Evolutionary conservation across 1,284 basidiomycete genomes (phyloP).

Genomic region (Marasmius tenuissimus): DNA sequence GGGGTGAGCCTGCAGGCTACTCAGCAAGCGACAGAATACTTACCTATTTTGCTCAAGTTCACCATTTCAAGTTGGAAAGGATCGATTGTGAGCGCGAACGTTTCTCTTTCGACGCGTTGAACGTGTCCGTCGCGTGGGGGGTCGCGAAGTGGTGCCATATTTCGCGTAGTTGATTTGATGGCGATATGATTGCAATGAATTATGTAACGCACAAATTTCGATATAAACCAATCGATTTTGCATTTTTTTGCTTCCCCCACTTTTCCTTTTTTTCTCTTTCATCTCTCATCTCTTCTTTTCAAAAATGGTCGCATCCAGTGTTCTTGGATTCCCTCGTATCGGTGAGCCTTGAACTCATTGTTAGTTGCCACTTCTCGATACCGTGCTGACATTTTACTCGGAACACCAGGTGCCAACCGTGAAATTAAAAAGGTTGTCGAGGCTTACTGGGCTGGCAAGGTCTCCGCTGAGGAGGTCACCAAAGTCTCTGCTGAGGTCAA

Average conservation of each 20-base stretch:
- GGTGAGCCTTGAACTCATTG: conserved; percentile 51
- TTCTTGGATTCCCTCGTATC: conserved; percentile 98
- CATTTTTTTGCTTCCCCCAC: conserved; percentile 1
- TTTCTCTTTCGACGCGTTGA: too few relatives aligned
- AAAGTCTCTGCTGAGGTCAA: conserved; percentile 88
- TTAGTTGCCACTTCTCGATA: neutral
- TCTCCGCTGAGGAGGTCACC: conserved; percentile 83
- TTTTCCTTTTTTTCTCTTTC: neutral
- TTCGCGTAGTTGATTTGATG: neutral
- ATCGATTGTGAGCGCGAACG: too few relatives aligned
- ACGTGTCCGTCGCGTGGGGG: neutral
- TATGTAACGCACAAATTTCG: conserved; percentile 1
- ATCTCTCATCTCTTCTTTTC: neutral
- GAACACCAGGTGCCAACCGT: conserved; percentile 77
- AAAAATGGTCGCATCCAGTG: conserved; percentile 78
- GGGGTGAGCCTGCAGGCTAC: too few relatives aligned
- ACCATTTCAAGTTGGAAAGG: too few relatives aligned
- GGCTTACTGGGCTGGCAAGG: conserved; percentile 97
- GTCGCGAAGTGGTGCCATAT: neutral
- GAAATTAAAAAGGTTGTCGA: conserved; percentile 99
- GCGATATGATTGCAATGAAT: neutral
- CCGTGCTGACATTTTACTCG: conserved; percentile 5
- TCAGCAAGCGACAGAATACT: too few relatives aligned
- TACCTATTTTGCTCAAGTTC: too few relatives aligned
- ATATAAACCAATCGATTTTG: neutral